These are phyloP conservation scores for Trichoderma atroviride DNA, from an alignment of 2,329 filamentous ascomycete genomes.

Conservation along the genomic window DNA sequence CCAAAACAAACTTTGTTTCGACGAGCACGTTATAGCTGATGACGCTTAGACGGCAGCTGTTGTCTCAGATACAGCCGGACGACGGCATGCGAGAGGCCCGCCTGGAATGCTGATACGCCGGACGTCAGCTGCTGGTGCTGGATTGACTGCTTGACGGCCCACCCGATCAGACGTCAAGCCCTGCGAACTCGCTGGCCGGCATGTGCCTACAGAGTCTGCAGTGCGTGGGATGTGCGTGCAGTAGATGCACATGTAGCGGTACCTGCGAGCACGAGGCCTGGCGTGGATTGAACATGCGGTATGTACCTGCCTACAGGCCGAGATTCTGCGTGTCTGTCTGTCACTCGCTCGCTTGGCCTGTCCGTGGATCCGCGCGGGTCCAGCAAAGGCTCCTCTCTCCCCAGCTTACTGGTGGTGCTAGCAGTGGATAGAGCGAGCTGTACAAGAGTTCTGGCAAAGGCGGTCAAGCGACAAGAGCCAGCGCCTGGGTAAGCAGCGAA, in stretches of 20 bases:
- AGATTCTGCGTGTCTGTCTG: not conserved
- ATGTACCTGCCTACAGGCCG: not conserved
- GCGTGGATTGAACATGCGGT: conserved; percentile 6
- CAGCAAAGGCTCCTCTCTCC: not conserved
- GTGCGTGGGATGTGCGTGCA: no score
- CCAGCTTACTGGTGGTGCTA: not conserved
- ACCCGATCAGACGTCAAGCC: conserved; percentile 2
- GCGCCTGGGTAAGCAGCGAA: not conserved
- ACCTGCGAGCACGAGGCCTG: conserved; percentile 7
- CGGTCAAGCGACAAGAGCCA: not conserved
- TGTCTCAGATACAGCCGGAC: conserved; percentile 5
- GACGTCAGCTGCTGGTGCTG: not conserved
- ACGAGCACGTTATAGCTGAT: not conserved
- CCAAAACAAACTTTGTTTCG: conserved; percentile 9
- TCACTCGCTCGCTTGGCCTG: conserved; percentile 19
- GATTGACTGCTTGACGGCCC: not conserved
- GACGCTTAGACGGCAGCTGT: not conserved
- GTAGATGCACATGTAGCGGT: not conserved
- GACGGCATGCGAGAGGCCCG: conserved; percentile 20
- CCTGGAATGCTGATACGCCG: conserved; percentile 20
- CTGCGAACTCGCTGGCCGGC: not conserved
- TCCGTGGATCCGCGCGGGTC: not conserved
- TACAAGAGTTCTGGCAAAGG: not conserved
- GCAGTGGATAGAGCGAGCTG: not conserved
- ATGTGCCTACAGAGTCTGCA: not conserved